A percentile compares a stretch with the other conserved stretches of the same genome.
Conservation (phyloP, 495 filamentous ascomycete species). For the Alectoria sarmentosa region DNA sequence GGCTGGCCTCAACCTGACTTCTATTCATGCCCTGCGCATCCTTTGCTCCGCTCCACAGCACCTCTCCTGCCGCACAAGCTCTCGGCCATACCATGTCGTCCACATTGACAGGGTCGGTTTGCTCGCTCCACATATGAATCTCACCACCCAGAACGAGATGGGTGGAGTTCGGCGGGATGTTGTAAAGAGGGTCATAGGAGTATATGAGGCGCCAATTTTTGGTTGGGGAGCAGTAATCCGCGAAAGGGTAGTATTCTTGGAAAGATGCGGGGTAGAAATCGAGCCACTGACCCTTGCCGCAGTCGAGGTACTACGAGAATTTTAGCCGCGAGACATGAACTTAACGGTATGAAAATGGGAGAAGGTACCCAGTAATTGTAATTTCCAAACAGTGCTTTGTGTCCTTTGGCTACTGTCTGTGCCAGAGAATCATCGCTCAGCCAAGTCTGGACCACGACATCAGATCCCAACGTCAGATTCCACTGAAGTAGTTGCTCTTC, state of each 20-base stretch:
- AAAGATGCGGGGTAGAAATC: slow-evolving; percentile 44
- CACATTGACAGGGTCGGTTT: slow-evolving; percentile 60
- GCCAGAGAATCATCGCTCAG: too few relatives aligned
- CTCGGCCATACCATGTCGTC: slow-evolving; percentile 72
- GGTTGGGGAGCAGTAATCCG: slow-evolving; percentile 67
- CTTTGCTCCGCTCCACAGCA: slow-evolving; percentile 21
- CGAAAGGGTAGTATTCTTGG: slow-evolving; percentile 42
- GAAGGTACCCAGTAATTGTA: slow-evolving; percentile 72
- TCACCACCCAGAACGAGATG: slow-evolving; percentile 69
- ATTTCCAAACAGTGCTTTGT: slow-evolving; percentile 62
- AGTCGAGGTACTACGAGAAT: slow-evolving; percentile 81
- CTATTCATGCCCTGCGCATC: too few relatives aligned
- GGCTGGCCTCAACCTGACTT: too few relatives aligned
- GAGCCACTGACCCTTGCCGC: slow-evolving; percentile 69
- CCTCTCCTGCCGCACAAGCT: slow-evolving; percentile 27
- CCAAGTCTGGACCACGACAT: neutral
- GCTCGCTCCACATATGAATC: slow-evolving; percentile 70
- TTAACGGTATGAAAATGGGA: too few relatives aligned
- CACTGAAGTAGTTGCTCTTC: neutral
- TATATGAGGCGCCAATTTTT: slow-evolving; percentile 73
- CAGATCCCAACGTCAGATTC: neutral
- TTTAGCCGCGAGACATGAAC: too few relatives aligned
- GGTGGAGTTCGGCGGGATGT: slow-evolving; percentile 46
- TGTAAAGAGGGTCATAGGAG: slow-evolving; percentile 58
- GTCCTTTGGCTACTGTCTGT: too few relatives aligned